Percentiles rank a stretch among this genome's conserved stretches.
Conservation (phyloP, 495 filamentous ascomycete species). For the Penicillium canariense region DNA sequence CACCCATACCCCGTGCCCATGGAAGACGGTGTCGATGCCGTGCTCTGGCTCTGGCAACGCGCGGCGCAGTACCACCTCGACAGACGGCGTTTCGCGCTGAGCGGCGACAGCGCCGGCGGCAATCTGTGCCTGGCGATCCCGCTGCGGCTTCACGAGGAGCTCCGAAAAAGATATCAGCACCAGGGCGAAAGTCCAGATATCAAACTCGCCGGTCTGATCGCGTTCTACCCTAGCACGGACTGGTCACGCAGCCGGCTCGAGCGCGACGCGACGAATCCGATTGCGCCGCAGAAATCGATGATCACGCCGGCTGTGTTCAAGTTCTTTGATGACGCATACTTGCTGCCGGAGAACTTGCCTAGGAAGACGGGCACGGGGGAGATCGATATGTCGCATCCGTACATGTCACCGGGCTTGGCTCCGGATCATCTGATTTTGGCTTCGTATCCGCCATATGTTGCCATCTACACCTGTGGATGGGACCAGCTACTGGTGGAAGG, state of each 20-base stretch:
- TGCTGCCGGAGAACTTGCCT: constrained; percentile 12
- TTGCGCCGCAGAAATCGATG: constrained; percentile 12
- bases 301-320: constrained; percentile 9
- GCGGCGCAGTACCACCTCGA: constrained; percentile 50
- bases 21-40: constrained; percentile 62
- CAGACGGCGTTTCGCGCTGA: constrained; percentile 55
- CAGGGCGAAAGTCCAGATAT: constrained; percentile 19
- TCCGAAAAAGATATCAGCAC: constrained; percentile 13
- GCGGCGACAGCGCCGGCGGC: constrained; percentile 72
- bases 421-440: constrained; percentile 7
- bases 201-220: constrained; percentile 46
- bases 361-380: neutral
- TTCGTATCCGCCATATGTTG: constrained; percentile 16
- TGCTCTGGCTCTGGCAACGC: constrained; percentile 49
- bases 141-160: constrained; percentile 48
- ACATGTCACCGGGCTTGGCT: constrained; percentile 21
- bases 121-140: constrained; percentile 72
- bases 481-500: constrained; percentile 28
- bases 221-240: constrained; percentile 73
- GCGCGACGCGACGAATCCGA: constrained; percentile 20
- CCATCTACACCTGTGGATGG: constrained; percentile 29
- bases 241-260: constrained; percentile 64
- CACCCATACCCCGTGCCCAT: constrained; percentile 49
- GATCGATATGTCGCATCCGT: constrained; percentile 24
- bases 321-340: constrained; percentile 25